These are phyloP conservation scores for Saraca asoca DNA, from an alignment of 331 rosid genomes.

Conservation along the genomic window DNA sequence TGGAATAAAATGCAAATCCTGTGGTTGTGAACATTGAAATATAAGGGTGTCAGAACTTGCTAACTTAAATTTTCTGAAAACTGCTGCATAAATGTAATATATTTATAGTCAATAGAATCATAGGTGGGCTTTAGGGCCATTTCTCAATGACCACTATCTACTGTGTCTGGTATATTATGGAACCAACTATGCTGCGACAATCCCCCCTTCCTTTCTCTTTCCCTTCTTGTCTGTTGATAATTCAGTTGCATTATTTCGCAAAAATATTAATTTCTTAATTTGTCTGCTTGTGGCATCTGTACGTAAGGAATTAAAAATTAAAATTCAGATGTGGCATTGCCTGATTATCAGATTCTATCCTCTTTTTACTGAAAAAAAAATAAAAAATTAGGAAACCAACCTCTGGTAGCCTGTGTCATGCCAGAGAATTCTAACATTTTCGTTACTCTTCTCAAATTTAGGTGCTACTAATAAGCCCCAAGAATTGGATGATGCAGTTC, in stretches of 20 bases:
- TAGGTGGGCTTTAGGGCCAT: conserved; percentile 3
- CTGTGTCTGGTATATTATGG: neutral
- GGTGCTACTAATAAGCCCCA: conserved; percentile 99
- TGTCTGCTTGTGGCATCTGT: conserved; percentile 19
- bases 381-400: neutral
- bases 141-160: neutral
- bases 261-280: conserved; percentile 14
- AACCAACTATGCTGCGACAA: too few relatives aligned
- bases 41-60: neutral
- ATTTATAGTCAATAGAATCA: conserved; percentile 15
- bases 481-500: conserved; percentile 96
- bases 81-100: neutral
- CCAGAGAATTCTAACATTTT: conserved; percentile 20
- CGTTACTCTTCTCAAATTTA: conserved; percentile 39
- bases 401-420: conserved; percentile 2
- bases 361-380: neutral
- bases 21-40: neutral
- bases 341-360: neutral
- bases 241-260: conserved; percentile 16
- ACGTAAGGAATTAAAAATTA: conserved; percentile 13
- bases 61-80: conserved; percentile 13
- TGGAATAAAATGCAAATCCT: neutral
- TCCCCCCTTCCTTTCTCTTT: neutral
- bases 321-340: conserved; percentile 17
- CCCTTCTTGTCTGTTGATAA: conserved; percentile 2